Base-by-base conservation (phyloP, 2,329 filamentous ascomycete genomes). In the Alternaria sp. region DNA sequence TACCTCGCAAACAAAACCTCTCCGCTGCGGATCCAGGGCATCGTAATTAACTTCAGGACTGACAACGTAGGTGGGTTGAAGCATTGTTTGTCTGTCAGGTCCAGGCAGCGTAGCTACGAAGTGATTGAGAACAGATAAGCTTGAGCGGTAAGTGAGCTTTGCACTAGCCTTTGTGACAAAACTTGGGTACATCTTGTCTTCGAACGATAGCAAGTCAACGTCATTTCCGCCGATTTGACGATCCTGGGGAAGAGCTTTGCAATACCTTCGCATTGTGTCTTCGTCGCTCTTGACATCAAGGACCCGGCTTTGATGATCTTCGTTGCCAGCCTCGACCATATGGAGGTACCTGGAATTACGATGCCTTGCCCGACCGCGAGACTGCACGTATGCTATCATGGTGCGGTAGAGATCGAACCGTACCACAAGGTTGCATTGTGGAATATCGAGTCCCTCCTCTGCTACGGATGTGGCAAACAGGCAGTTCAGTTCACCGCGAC, bases 321-420 rank as follows among this genome's bases (percentile, higher is more conserved):
- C 65, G 68, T 97, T 97, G 7, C 85, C 86, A 1, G 78, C 73
- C 73, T 98, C 94, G 3, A 92, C 75, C 91, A 99, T 94, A 70
- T 91, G 92, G 34, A 94, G 86, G 75, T 94, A 97, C 64, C 86
- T 88, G 0, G 95, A 98, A 55, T 90, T 85, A 0, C 81, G 78
- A 70, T 93, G 91, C 39, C 95, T 87, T 12, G 95, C 95, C 54
- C 95, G 87, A 0, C 95, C 95, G 63, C 93, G 87, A 14, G 94
- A 97, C 76, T 99, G 95, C 20, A 98, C 89, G 74, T 97, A 98
- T 72, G 96, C 92, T 53, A 98, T 98, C 77, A 97, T 88, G 0
- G 94, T 97, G 11, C 86, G 84, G 78, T 93, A 97, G 3, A 96
- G 85, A 73, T 98, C 93, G 71, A 97, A 99, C 2, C 94, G 82